These are phyloP conservation scores for Epichloe glyceriae DNA, from an alignment of 2,329 filamentous ascomycete species.

Conservation along the genomic window DNA sequence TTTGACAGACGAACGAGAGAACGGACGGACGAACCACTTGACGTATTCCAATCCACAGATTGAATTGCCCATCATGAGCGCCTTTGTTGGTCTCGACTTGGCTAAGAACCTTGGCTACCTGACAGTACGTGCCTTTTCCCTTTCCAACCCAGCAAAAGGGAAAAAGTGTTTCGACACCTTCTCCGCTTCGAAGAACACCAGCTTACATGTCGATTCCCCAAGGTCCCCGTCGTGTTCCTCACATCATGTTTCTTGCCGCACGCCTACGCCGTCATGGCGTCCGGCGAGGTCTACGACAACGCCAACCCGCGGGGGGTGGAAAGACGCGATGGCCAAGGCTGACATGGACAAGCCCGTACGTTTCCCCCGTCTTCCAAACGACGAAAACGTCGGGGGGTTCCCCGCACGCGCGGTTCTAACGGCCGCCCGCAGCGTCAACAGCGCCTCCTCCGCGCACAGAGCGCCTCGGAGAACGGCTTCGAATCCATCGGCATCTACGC, in stretches of 20 bases:
- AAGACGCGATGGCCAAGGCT: constrained; percentile 18
- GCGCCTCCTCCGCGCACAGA: constrained; percentile 38
- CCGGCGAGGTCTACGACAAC: constrained; percentile 24
- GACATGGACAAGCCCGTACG: constrained; percentile 19
- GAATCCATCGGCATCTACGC: constrained; percentile 32
- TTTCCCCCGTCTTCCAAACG: not conserved
- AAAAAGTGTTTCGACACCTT: too few relatives aligned
- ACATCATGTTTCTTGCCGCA: constrained; percentile 23
- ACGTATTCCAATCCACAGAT: too few relatives aligned
- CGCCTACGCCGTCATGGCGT: constrained; percentile 16
- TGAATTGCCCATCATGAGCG: constrained; percentile 14
- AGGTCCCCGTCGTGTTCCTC: constrained; percentile 29
- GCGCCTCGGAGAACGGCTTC: constrained; percentile 30
- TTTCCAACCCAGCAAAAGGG: not conserved
- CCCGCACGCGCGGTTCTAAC: too few relatives aligned
- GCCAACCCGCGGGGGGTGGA: constrained; percentile 25
- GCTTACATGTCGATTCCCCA: not conserved
- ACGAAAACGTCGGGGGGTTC: too few relatives aligned
- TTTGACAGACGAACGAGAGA: too few relatives aligned
- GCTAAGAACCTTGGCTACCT: constrained; percentile 7
- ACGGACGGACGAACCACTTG: too few relatives aligned
- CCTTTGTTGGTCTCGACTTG: constrained; percentile 22
- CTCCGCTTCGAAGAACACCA: not conserved
- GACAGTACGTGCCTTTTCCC: constrained; percentile 2
- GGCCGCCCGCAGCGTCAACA: constrained; percentile 32